These are phyloP conservation scores for Trichosporon ovoides DNA, from an alignment of 1,284 basidiomycete genomes.

Conservation along the genomic window DNA sequence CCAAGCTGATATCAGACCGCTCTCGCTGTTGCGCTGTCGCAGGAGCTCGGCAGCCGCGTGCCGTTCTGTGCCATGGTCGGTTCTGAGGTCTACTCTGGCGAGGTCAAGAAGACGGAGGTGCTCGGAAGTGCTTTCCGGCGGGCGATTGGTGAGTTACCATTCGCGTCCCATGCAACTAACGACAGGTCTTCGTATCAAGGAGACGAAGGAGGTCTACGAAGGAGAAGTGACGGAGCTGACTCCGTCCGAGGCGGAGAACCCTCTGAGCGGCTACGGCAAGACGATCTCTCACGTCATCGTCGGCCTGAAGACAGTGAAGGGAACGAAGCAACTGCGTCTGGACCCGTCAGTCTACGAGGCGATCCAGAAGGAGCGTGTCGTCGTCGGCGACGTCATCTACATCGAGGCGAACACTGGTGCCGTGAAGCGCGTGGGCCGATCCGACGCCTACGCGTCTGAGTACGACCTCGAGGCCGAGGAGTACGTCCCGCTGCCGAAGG, in stretches of 20 bases:
- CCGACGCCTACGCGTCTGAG: conserved; percentile 97
- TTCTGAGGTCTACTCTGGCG: conserved; percentile 90
- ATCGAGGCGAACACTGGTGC: conserved; percentile 92
- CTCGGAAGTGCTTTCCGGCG: conserved; percentile 91
- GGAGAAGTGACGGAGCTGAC: conserved; percentile 97
- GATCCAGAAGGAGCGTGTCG: conserved; percentile 94
- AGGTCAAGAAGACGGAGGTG: conserved; percentile 99
- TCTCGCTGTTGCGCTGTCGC: conserved; percentile 84
- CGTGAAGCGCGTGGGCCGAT: conserved; percentile 95
- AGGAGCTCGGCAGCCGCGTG: conserved; percentile 89
- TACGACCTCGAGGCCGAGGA: conserved; percentile 98
- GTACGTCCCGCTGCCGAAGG: conserved; percentile 95
- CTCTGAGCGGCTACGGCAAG: conserved; percentile 94
- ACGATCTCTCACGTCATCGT: conserved; percentile 96
- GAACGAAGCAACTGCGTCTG: conserved; percentile 93
- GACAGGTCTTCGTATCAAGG: conserved; percentile 87
- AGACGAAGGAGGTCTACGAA: conserved; percentile 98
- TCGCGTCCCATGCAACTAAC: conserved; percentile 1
- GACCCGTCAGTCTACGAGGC: conserved; percentile 96
- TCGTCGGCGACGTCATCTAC: conserved; percentile 95
- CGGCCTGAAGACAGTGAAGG: conserved; percentile 93
- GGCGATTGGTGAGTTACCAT: conserved; percentile 67
- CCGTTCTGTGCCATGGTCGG: conserved; percentile 99
- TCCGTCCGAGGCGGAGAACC: conserved; percentile 91
- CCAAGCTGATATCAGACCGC: conserved; percentile 72